Conservation (phyloP, 495 filamentous ascomycete genomes). For the Penicillium atrosanguineum region DNA sequence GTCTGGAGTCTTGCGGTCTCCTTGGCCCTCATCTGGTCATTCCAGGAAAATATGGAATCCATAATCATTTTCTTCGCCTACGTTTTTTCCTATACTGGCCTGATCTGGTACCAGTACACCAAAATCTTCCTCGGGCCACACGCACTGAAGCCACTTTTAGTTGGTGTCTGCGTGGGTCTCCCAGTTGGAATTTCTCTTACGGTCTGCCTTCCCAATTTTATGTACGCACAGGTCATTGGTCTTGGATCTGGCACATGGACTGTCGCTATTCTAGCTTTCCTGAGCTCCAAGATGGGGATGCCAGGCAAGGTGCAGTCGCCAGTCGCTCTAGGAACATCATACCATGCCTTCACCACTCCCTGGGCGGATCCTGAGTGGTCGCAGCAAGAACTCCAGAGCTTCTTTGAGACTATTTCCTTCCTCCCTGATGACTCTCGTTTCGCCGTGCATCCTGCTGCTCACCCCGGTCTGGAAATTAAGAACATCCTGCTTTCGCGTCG, state of each 20-base stretch:
- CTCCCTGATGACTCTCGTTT: slow-evolving; percentile 32
- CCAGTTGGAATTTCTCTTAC: slow-evolving; percentile 46
- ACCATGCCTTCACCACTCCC: slow-evolving; percentile 44
- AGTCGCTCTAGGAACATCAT: slow-evolving; percentile 36
- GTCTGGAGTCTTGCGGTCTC: slow-evolving; percentile 55
- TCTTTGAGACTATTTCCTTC: slow-evolving; percentile 34
- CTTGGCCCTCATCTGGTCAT: slow-evolving; percentile 52
- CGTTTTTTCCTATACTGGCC: slow-evolving; percentile 53
- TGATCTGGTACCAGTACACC: slow-evolving; percentile 61
- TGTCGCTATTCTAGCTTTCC: slow-evolving; percentile 48
- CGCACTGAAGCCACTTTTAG: slow-evolving; percentile 49
- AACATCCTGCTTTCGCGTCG: slow-evolving; percentile 35
- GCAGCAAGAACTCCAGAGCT: slow-evolving; percentile 51
- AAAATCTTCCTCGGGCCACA: slow-evolving; percentile 57
- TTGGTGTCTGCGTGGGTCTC: slow-evolving; percentile 46
- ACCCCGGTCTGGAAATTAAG: slow-evolving; percentile 52
- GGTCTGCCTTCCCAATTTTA: slow-evolving; percentile 32
- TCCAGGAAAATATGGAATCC: slow-evolving; percentile 39
- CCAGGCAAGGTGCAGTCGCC: slow-evolving; percentile 40
- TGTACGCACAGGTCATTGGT: slow-evolving; percentile 50
- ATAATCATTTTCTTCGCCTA: slow-evolving; percentile 53
- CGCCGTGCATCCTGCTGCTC: slow-evolving; percentile 33
- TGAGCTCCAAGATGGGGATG: slow-evolving; percentile 44
- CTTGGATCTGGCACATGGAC: slow-evolving; percentile 54
- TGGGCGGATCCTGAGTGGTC: slow-evolving; percentile 49